Evolutionary conservation across 2,329 filamentous ascomycete genomes (phyloP).

Genomic region (Stagonosporopsis cucurbitacearum): DNA sequence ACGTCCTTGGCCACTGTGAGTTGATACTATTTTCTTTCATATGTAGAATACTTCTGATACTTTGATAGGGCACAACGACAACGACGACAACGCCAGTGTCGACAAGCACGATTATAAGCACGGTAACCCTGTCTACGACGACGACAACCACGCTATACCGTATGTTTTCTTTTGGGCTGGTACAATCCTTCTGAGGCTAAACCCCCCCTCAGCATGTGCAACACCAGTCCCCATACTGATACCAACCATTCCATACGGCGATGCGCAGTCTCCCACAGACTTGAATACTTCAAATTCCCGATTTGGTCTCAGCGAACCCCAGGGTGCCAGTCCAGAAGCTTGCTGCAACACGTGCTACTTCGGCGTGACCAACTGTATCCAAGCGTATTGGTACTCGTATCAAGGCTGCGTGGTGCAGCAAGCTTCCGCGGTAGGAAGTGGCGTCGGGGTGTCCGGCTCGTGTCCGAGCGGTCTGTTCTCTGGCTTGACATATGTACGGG

Average conservation of each 20-base stretch:
- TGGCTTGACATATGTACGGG: neutral
- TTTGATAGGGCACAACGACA: neutral
- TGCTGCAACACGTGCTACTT: conserved; percentile 11
- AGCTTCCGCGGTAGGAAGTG: neutral
- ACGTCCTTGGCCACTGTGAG: neutral
- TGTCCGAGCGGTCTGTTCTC: neutral
- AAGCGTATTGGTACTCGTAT: conserved; percentile 1
- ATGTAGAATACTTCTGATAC: neutral
- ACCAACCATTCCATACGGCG: neutral
- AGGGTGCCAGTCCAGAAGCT: neutral
- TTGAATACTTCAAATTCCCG: neutral
- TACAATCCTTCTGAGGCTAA: neutral
- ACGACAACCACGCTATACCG: neutral
- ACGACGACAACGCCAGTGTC: neutral
- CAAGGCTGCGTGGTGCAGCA: conserved; percentile 5
- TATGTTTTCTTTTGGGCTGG: neutral
- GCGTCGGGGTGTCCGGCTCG: neutral
- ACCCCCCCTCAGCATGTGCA: neutral
- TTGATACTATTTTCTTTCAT: neutral
- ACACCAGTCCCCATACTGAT: neutral
- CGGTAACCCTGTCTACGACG: neutral
- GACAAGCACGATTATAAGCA: neutral
- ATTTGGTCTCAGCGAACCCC: neutral
- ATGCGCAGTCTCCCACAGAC: neutral
- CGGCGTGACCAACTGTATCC: neutral